These are phyloP conservation scores for Typha latifolia DNA, from an alignment of 176 grass and related monocot genomes.

Conservation along the genomic window DNA sequence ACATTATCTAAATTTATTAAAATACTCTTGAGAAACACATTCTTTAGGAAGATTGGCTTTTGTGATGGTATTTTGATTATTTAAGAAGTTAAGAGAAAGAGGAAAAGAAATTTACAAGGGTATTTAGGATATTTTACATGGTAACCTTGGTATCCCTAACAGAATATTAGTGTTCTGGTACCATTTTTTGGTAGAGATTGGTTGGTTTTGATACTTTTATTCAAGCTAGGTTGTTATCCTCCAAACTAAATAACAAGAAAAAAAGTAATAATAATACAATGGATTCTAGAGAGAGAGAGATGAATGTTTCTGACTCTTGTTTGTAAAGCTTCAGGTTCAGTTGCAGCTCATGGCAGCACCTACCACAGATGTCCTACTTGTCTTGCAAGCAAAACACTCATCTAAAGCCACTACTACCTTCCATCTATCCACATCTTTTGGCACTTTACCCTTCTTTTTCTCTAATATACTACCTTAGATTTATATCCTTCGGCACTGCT, in stretches of 20 bases:
- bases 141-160: too few species aligned
- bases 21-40: too few species aligned
- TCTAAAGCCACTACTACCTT: conserved; percentile 60
- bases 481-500: conserved; percentile 17
- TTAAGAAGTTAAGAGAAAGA: too few species aligned
- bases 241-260: background rate
- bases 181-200: too few species aligned
- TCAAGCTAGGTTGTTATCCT: background rate
- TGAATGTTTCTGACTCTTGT: conserved; percentile 22
- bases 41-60: too few species aligned
- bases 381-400: conserved; percentile 94
- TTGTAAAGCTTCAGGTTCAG: conserved; percentile 49
- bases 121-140: too few species aligned
- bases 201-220: too few species aligned
- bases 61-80: too few species aligned
- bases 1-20: too few species aligned
- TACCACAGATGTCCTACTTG: conserved; percentile 65
- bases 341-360: conserved; percentile 51
- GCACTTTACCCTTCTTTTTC: conserved; percentile 24
- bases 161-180: too few species aligned
- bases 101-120: too few species aligned
- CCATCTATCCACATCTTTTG: conserved; percentile 23
- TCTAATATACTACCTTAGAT: conserved; percentile 29
- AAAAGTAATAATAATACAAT: background rate
- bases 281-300: conserved; percentile 12